These are phyloP conservation scores for Macroventuria anomochaeta DNA, from an alignment of 2,329 filamentous ascomycete species.

Conservation along the genomic window DNA sequence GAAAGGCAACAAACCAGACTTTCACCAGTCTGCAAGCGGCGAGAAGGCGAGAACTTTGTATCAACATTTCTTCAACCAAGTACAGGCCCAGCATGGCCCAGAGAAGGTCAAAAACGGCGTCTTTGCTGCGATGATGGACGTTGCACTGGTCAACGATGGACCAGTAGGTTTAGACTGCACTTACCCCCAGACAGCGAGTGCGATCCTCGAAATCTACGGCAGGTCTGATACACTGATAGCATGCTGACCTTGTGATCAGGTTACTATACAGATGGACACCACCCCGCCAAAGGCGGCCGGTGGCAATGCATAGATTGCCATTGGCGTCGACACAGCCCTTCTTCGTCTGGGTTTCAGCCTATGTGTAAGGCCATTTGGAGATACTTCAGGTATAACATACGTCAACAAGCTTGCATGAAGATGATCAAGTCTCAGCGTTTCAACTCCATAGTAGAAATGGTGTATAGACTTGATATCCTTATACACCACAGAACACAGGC, in stretches of 20 bases:
- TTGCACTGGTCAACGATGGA: constrained; percentile 86
- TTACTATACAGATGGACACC: constrained; percentile 58
- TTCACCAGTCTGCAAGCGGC: constrained; percentile 83
- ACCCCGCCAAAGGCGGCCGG: constrained; percentile 51
- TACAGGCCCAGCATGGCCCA: constrained; percentile 72
- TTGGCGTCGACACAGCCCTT: constrained; percentile 58
- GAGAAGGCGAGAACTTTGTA: constrained; percentile 83
- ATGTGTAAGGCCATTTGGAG: too few species aligned
- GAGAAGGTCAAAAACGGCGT: constrained; percentile 91
- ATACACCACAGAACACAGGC: too few species aligned
- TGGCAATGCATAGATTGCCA: constrained; percentile 17
- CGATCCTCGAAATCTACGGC: not conserved
- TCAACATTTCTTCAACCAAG: constrained; percentile 78
- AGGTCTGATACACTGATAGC: not conserved
- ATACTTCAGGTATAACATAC: too few species aligned
- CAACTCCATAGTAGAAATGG: too few species aligned
- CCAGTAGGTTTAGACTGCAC: constrained; percentile 69
- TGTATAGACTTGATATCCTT: too few species aligned
- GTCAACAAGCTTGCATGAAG: too few species aligned
- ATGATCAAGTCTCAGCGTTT: too few species aligned
- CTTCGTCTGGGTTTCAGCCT: too few species aligned
- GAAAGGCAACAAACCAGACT: constrained; percentile 94
- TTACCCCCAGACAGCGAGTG: constrained; percentile 61
- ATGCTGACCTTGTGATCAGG: constrained; percentile 40
- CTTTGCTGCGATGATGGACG: constrained; percentile 99